Evolutionary conservation across 2,329 filamentous ascomycete species (phyloP).

Genomic region (Aspergillus fumigatiaffinis): DNA sequence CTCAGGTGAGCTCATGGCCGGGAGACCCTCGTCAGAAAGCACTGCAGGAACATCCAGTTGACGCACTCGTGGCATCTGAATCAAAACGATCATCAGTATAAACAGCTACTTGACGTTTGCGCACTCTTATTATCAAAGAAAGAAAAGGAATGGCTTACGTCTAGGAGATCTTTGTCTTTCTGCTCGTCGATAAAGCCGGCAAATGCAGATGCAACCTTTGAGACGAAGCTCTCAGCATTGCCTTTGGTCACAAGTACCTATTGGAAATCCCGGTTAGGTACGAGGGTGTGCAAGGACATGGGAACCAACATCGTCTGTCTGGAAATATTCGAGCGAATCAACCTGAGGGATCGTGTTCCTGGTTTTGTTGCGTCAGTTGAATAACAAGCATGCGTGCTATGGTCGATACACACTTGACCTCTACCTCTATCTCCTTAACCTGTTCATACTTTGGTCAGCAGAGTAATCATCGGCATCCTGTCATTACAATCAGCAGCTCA

Average conservation of each 20-base stretch:
- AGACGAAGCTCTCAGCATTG: slow-evolving; percentile 7
- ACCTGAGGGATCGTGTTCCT: slow-evolving; percentile 7
- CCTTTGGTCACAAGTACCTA: slow-evolving; percentile 27
- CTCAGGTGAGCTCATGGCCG: background rate
- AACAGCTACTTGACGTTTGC: background rate
- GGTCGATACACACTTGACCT: slow-evolving; percentile 17
- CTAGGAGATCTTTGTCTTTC: slow-evolving; percentile 29
- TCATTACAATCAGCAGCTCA: slow-evolving; percentile 11
- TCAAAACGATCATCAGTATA: background rate
- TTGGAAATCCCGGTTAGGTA: background rate
- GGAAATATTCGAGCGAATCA: slow-evolving; percentile 20
- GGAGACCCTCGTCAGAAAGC: slow-evolving; percentile 6
- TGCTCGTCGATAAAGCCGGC: slow-evolving; percentile 26
- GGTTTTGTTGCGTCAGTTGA: background rate
- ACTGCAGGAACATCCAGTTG: slow-evolving; percentile 19
- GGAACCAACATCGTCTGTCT: slow-evolving; percentile 19
- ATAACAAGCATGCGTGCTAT: slow-evolving; percentile 1
- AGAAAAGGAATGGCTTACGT: slow-evolving; percentile 18
- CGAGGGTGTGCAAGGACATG: background rate
- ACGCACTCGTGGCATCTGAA: slow-evolving; percentile 25
- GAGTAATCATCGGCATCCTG: background rate
- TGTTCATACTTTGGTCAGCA: slow-evolving; percentile 9
- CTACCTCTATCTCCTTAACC: slow-evolving; percentile 21
- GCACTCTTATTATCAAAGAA: background rate
- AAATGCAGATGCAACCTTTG: slow-evolving; percentile 13